A percentile compares a stretch with the other conserved stretches of the same genome.
phyloP scores from a whole-genome alignment of 345 rosid genomes.

The Hypericum androsaemum region DNA sequence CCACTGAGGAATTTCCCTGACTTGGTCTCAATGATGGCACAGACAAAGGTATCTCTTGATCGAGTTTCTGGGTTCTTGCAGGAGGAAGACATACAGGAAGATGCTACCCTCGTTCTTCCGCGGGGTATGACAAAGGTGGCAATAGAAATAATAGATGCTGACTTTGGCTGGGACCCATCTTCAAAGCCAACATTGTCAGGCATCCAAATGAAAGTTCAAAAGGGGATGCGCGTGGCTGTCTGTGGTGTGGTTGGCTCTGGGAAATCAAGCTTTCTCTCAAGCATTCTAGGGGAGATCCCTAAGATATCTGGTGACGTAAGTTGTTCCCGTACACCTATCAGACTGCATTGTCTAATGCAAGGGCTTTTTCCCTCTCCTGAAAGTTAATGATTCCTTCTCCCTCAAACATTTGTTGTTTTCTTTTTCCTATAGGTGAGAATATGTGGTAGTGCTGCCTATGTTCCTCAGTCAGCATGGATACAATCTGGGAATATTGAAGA shows the following conservation, averaged over 20 bases:
- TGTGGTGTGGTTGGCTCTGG: slow-evolving; percentile 99
- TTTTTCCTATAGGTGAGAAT: slow-evolving; percentile 58
- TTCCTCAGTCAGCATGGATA: slow-evolving; percentile 99
- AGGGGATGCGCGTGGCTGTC: slow-evolving; percentile 98
- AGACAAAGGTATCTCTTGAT: slow-evolving; percentile 97
- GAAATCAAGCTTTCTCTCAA: slow-evolving; percentile 94
- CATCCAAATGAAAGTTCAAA: slow-evolving; percentile 69
- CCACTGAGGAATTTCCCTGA: slow-evolving; percentile 99
- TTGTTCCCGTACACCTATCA: slow-evolving; percentile 16
- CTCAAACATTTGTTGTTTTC: slow-evolving; percentile 15
- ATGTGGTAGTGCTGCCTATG: slow-evolving; percentile 94
- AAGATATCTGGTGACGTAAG: slow-evolving; percentile 97
- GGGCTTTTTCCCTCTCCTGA: slow-evolving; percentile 3
- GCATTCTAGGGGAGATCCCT: slow-evolving; percentile 97
- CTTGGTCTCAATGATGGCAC: slow-evolving; percentile 98
- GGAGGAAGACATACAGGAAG: slow-evolving; percentile 94
- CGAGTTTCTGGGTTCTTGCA: slow-evolving; percentile 90
- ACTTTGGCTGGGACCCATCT: slow-evolving; percentile 77
- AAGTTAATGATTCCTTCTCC: slow-evolving; percentile 7
- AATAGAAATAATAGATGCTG: slow-evolving; percentile 73
- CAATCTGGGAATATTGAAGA: slow-evolving; percentile 99
- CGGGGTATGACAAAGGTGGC: slow-evolving; percentile 55
- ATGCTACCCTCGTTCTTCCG: slow-evolving; percentile 77
- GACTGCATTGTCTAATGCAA: slow-evolving; percentile 8
- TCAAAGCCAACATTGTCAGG: slow-evolving; percentile 65